Percentiles rank a stretch among this genome's conserved stretches.
Evolutionary conservation across 305 asterid genomes (phyloP).

Genomic region (Fraxinus greggii): DNA sequence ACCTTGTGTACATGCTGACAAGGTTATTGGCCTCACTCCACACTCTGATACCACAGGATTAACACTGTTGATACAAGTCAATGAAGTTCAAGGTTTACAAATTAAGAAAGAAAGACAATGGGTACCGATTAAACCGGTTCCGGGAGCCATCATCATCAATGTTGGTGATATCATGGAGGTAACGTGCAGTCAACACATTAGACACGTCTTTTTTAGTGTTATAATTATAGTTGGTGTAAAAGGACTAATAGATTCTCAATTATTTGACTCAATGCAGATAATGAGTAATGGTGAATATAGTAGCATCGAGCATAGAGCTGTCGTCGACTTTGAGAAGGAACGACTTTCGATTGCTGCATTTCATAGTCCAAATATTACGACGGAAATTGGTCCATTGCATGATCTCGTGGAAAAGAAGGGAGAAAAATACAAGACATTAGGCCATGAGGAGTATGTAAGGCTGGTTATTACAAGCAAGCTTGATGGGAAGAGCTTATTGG

Average conservation of each 20-base stretch:
- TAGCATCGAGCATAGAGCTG: conserved; percentile 47
- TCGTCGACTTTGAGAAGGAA: conserved; percentile 30
- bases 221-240: neutral
- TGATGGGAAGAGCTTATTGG: conserved; percentile 39
- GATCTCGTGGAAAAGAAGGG: conserved; percentile 23
- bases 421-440: conserved; percentile 31
- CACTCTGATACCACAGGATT: conserved; percentile 40
- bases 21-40: conserved; percentile 34
- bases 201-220: neutral
- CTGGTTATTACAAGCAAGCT: conserved; percentile 35
- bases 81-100: conserved; percentile 38
- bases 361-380: conserved; percentile 30
- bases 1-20: conserved; percentile 35
- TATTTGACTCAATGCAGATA: conserved; percentile 23
- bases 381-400: conserved; percentile 29
- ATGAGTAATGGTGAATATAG: conserved; percentile 36
- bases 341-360: conserved; percentile 42
- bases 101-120: conserved; percentile 31
- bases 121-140: conserved; percentile 36
- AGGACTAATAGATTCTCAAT: neutral
- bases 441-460: conserved; percentile 27
- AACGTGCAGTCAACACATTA: neutral
- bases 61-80: conserved; percentile 33
- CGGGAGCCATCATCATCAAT: conserved; percentile 35
- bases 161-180: conserved; percentile 49